Evolutionary conservation across 2,329 filamentous ascomycete genomes (phyloP).

Genomic region (Ophioceras dolichostomum): DNA sequence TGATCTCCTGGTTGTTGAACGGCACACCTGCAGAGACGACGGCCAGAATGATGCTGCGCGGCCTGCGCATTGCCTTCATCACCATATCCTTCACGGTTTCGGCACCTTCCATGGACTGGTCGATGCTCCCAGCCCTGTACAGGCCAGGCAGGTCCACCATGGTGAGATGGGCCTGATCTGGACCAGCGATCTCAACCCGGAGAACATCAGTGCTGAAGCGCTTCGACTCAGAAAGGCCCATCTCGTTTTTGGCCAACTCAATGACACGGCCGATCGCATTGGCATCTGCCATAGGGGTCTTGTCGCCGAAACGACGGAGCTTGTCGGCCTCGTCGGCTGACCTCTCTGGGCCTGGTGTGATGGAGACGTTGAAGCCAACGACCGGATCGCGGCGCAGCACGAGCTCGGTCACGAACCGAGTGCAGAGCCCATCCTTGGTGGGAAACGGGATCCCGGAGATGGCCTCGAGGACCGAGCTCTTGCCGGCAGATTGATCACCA

Average conservation of each 20-base stretch:
- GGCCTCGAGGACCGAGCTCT: conserved; percentile 53
- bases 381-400: conserved; percentile 33
- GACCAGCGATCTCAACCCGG: conserved; percentile 33
- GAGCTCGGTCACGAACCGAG: conserved; percentile 50
- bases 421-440: conserved; percentile 44
- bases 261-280: conserved; percentile 20
- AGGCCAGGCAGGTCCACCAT: conserved; percentile 48
- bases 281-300: conserved; percentile 6
- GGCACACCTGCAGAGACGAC: conserved; percentile 45
- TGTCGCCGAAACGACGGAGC: conserved; percentile 14
- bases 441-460: conserved; percentile 51
- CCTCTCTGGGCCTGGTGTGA: conserved; percentile 19
- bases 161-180: conserved; percentile 37
- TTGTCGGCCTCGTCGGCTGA: conserved; percentile 12
- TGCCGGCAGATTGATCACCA: conserved; percentile 50
- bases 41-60: conserved; percentile 46
- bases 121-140: conserved; percentile 33
- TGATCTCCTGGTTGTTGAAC: conserved; percentile 44
- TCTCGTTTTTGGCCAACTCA: conserved; percentile 26
- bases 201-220: conserved; percentile 34
- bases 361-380: conserved; percentile 21
- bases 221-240: conserved; percentile 31
- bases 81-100: conserved; percentile 34
- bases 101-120: conserved; percentile 30
- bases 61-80: conserved; percentile 40